Evolutionary conservation across 2,329 filamentous ascomycete species (phyloP), one percentile per base, ranked within the genome.

Genomic region (Pseudogymnoascus sp.): DNA sequence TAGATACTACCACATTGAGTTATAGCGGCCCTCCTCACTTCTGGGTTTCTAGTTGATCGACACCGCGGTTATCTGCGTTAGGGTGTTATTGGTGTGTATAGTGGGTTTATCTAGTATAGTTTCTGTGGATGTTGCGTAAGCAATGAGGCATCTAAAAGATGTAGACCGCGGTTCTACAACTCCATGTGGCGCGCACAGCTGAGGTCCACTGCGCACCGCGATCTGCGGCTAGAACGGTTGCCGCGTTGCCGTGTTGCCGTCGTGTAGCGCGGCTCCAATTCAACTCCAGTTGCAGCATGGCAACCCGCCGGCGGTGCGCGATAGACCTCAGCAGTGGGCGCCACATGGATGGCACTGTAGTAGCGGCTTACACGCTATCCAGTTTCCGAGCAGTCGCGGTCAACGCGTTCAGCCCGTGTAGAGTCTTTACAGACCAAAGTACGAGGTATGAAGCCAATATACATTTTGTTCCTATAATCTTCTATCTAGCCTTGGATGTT

Each of bases 401-500:
- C 35, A 38, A 38, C 35, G 35, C 35, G 35, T 18, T 15, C 15
- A 38, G 35, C 35, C n/a, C 26, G 5, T 38, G 15, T n/a, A 38
- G 3, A 38, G n/a, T 38, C n/a, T 38, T 38, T 38, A 18, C 35
- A 18, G 15, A 38, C 18, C 15, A 38, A 38, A 38, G 35, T 38
- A 38, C 35, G n/a, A 38, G 18, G 35, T 38, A 38, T 38, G 35
- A 38, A 18, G 35, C 35, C 35, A 38, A 38, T 38, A 38, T 38
- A 38, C 35, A 38, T 38, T 38, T 38, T 38, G 35, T 38, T 38
- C n/a, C 35, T 18, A 38, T 8, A 38, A 18, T 38, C 7, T 38
- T 38, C 35, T 38, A 38, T 38, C 35, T 38, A 83, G 74, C 84
- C 84, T 45, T 83, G 82, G 69, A 85, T 84, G 64, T 95, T 84